phyloP scores from a whole-genome alignment of 2,329 filamentous ascomycete species.

The Orbilia ellipsospora region DNA sequence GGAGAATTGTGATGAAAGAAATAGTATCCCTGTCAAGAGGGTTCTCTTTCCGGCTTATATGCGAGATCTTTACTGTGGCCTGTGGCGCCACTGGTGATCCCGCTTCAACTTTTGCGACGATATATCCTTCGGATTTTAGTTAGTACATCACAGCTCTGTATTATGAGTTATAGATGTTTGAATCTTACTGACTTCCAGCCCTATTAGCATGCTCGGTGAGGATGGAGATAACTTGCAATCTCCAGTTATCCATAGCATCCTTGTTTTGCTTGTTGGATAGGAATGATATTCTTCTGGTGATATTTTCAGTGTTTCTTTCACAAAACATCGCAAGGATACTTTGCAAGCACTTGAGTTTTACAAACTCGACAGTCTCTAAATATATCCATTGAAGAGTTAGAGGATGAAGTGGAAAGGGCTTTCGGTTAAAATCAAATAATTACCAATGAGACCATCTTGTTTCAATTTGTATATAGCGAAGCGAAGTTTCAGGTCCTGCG shows the following conservation, averaged over 20 bases:
- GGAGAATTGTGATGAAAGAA: slow-evolving; percentile 21
- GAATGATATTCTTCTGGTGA: background rate
- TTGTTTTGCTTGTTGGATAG: background rate
- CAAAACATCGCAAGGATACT: slow-evolving; percentile 18
- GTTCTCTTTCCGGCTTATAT: too few species aligned
- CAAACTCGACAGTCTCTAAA: slow-evolving; percentile 21
- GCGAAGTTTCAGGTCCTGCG: slow-evolving; percentile 5
- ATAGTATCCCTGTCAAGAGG: background rate
- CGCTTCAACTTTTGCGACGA: background rate
- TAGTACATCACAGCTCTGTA: background rate
- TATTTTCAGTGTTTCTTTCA: slow-evolving; percentile 11
- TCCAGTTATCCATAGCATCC: slow-evolving; percentile 1
- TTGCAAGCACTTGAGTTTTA: slow-evolving; percentile 21
- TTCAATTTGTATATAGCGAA: slow-evolving; percentile 25
- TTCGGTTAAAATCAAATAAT: too few species aligned
- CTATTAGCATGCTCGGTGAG: slow-evolving; percentile 14
- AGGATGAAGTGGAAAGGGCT: too few species aligned
- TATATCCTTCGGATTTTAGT: background rate
- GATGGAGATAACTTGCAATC: slow-evolving; percentile 2
- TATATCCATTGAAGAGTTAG: background rate
- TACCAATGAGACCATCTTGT: slow-evolving; percentile 12
- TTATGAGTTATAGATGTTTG: too few species aligned
- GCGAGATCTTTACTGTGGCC: too few species aligned
- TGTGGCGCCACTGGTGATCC: background rate
- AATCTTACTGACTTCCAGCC: slow-evolving; percentile 13